Conservation (phyloP, 106 monocot genomes). For the Dioscorea dumetorum region DNA sequence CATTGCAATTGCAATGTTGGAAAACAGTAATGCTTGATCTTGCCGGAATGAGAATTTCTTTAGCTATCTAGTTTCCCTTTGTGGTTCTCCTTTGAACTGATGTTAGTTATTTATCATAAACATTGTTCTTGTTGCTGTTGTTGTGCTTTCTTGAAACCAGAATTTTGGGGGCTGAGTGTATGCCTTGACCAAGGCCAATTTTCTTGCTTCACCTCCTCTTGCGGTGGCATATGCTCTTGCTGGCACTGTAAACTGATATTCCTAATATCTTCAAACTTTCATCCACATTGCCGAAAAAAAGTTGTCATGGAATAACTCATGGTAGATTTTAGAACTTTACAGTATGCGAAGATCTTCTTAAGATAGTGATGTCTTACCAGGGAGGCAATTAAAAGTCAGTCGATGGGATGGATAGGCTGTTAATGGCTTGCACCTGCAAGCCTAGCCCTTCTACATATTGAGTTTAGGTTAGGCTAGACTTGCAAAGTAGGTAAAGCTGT, state of each 20-base stretch:
- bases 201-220: conserved; percentile 90
- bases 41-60: not conserved
- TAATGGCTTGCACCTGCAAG: too few species aligned
- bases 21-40: conserved; percentile 40
- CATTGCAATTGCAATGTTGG: conserved; percentile 49
- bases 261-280: not conserved
- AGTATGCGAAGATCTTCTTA: too few species aligned
- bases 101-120: conserved; percentile 20
- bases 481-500: too few species aligned
- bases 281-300: not conserved
- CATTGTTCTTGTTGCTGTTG: conserved; percentile 77
- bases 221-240: conserved; percentile 93
- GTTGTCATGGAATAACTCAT: not conserved
- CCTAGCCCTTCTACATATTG: too few species aligned
- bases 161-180: conserved; percentile 95
- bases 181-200: conserved; percentile 86
- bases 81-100: not conserved
- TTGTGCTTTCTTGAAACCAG: conserved; percentile 82
- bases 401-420: too few species aligned
- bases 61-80: too few species aligned
- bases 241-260: conserved; percentile 58
- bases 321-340: too few species aligned
- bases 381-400: too few species aligned
- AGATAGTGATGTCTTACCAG: too few species aligned
- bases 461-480: too few species aligned